These are phyloP conservation scores for Zygosaccharomyces gambellarensis DNA, from an alignment of 805 yeast species.

Conservation along the genomic window DNA sequence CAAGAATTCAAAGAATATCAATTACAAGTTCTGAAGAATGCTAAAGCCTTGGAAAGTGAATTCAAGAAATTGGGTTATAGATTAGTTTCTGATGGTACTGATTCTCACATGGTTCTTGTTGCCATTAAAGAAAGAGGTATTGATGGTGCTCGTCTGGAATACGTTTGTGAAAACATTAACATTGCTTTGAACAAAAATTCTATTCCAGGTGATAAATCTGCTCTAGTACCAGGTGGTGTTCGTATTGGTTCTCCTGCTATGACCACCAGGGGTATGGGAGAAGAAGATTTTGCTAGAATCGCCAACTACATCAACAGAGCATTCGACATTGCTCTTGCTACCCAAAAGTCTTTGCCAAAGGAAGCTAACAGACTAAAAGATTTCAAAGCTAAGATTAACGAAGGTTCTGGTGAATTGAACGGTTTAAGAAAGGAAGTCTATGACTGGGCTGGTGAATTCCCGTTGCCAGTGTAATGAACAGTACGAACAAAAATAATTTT, in stretches of 20 bases:
- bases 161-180: conserved; percentile 89
- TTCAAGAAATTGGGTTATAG: conserved; percentile 70
- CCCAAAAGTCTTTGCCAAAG: conserved; percentile 77
- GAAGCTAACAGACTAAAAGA: conserved; percentile 95
- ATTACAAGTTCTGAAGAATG: conserved; percentile 80
- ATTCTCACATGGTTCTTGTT: conserved; percentile 92
- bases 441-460: conserved; percentile 88
- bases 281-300: conserved; percentile 75
- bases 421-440: conserved; percentile 71
- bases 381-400: conserved; percentile 77
- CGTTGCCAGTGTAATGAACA: conserved; percentile 49
- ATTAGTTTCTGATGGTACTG: conserved; percentile 92
- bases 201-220: conserved; percentile 95
- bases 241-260: conserved; percentile 98
- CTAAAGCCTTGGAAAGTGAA: conserved; percentile 72
- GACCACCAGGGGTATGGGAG: conserved; percentile 95
- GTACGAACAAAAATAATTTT: conserved; percentile 4
- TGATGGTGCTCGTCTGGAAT: conserved; percentile 96
- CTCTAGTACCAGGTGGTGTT: conserved; percentile 94
- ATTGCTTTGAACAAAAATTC: conserved; percentile 97
- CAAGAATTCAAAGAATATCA: conserved; percentile 93
- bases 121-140: conserved; percentile 83
- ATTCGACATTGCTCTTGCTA: conserved; percentile 65
- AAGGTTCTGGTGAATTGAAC: conserved; percentile 64
- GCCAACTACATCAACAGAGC: conserved; percentile 78